Base-by-base conservation (phyloP, 345 rosid species). In the Boechera retrofracta region DNA sequence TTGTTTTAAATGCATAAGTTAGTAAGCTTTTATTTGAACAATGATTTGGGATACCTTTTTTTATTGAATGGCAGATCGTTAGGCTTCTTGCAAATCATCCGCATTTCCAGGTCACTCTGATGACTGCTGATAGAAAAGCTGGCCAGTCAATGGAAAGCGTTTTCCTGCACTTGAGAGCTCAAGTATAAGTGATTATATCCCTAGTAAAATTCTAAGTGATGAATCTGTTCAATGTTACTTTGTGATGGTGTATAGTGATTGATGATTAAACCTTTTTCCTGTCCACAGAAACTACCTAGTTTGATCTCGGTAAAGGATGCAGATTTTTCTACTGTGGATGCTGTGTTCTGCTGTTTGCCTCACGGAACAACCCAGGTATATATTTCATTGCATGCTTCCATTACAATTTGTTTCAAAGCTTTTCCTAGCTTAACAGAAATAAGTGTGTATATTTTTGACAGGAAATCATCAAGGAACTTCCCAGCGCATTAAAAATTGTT, bases 51-150 rank as follows among this genome's bases (percentile, higher is more conserved):
- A 29, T 64, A 21, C 31, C 12, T 21, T 12, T 69, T 1, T 9
- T 47, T 26, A 16, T 77, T 32, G 51, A 73, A 39, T 83, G 53
- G 71, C 89, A 92, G 99, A 89, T 92, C 45, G 89, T 92, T 44
- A 80, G 99, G 71, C 91, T 92, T 33, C 88, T 96, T 13, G 87
- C 87, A 51, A 91, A 85, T 73, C 96, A 96, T 87, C 91, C 96
- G 4, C 83, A 85, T 71, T 91, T 91, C 21, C 82, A 86, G 38
- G 84, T 96, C 72, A 85, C 87, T 39, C 69, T 91, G 58, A 91
- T 93, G 97, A 96, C 98, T 68, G 98, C 99, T 36, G 99, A 96
- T 78, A 91, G 97, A 81, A 96, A 96, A 84, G 98, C 98, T 55
- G 98, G 99, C n/a, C 94, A 91, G 72, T 79, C 96, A 39, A 87